Percentiles rank a stretch among this genome's conserved stretches.
Evolutionary conservation across 495 filamentous ascomycete genomes (phyloP).

Genomic region (Aspergillus baeticus): DNA sequence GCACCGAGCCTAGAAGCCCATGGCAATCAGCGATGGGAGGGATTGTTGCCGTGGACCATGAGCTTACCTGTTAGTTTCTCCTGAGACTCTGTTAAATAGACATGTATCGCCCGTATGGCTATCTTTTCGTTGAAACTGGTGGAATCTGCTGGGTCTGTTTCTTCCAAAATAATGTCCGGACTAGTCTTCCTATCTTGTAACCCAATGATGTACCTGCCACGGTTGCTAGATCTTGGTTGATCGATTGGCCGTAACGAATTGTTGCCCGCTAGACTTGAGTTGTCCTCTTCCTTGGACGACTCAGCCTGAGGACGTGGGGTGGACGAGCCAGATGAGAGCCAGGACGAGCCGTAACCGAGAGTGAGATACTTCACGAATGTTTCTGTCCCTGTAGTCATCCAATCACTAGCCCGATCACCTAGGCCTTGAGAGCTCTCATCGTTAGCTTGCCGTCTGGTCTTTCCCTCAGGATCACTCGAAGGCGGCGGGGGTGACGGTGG

Average conservation of each 20-base stretch:
- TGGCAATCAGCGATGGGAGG: background rate
- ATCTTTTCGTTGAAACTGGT: constrained; percentile 40
- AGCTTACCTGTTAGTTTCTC: constrained; percentile 18
- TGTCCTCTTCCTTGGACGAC: constrained; percentile 19
- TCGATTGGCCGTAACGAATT: background rate
- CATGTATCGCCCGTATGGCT: constrained; percentile 49
- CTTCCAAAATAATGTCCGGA: constrained; percentile 22
- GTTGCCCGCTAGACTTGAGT: background rate
- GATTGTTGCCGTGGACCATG: background rate
- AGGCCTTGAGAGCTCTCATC: constrained; percentile 18
- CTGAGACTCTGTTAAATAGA: constrained; percentile 27
- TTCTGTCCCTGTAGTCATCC: constrained; percentile 36
- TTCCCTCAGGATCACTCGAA: constrained; percentile 13
- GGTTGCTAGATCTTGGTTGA: constrained; percentile 7
- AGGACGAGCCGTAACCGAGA: constrained; percentile 60
- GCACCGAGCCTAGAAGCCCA: constrained; percentile 26
- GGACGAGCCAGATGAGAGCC: constrained; percentile 42
- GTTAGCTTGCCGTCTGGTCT: constrained; percentile 12
- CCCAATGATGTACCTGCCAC: constrained; percentile 70
- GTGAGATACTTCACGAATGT: constrained; percentile 59
- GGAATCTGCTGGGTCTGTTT: constrained; percentile 20
- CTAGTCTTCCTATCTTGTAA: constrained; percentile 61
- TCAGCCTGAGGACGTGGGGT: constrained; percentile 24
- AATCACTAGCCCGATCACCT: constrained; percentile 24
- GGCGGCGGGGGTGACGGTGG: constrained; percentile 24